Base-by-base conservation (phyloP, 441 rosid species). In the Populus hybrid region DNA sequence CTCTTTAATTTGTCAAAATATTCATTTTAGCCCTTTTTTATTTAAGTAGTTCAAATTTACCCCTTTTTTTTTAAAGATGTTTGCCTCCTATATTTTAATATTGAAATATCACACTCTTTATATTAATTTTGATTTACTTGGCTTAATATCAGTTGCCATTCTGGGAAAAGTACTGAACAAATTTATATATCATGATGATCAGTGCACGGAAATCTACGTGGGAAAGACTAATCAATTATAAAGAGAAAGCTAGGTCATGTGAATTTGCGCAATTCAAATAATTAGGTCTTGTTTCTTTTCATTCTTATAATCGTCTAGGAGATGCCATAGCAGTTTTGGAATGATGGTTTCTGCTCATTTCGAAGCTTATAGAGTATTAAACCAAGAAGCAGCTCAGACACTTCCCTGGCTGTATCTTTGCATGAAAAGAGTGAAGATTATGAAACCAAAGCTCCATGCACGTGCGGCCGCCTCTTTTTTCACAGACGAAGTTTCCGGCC, bases 401-500 rank as follows among this genome's bases (percentile, higher is more conserved):
- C 21, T 35, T 64, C 64, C 75, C 16, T 21, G 26, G 32, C 32
- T 3, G 3, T 30, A 30, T 57, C 76, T 38, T 61, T 79, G 79
- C 81, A 75, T 72, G 73, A 75, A 79, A 77, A 67, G 66, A 69
- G 42, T 77, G 63, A 4, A 70, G 3, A 6, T 40, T 21, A 76
- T 11, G 36, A 42, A 75, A 57, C 72, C 76, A 6, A 80, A 64
- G 83, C 66, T 73, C 21, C 82, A 82, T 80, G 83, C 85, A 84
- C 87, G 77, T 84, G 83, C 71, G 1, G 73, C n/a, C 42, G 24
- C 75, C 76, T 77, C 79, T 30, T 77, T 70, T 76, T 71, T 71
- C 69, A 72, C 79, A 68, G 38, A 64, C 18, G 11, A 0, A 21
- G 35, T 16, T 26, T 46, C 61, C 61, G 61, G 61, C 61, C 36